A percentile compares a stretch with the other conserved stretches of the same genome.
Evolutionary conservation across 441 rosid species (phyloP).

Genomic region (Corymbia citriodora): DNA sequence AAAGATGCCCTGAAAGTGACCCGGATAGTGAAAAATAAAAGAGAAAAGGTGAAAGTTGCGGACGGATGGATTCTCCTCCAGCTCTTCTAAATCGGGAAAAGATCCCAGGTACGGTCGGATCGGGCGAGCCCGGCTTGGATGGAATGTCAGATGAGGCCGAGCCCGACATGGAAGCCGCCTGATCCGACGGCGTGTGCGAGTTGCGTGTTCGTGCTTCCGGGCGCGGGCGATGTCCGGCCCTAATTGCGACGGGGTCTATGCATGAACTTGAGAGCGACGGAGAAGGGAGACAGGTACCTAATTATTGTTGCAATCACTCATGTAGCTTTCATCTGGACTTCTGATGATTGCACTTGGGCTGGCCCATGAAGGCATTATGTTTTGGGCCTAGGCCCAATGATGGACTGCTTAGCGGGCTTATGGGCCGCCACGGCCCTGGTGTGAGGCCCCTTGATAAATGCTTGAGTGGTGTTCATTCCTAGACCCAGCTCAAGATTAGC

Average conservation of each 20-base stretch:
- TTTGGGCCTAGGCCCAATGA: not conserved
- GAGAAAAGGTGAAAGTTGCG: not conserved
- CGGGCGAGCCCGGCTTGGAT: not conserved
- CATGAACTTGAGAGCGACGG: not conserved
- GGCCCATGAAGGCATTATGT: not conserved
- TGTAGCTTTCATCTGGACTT: not conserved
- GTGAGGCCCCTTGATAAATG: not conserved
- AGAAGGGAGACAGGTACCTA: not conserved
- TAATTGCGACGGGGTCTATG: not conserved
- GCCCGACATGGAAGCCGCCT: not conserved
- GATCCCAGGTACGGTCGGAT: not conserved
- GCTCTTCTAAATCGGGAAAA: not conserved
- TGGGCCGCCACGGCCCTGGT: not conserved
- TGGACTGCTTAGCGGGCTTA: not conserved
- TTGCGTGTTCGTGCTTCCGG: not conserved
- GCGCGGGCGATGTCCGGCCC: not conserved
- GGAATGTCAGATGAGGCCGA: not conserved
- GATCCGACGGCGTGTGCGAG: not conserved
- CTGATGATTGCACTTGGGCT: not conserved
- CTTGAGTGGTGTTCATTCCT: not conserved
- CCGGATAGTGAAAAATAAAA: not conserved
- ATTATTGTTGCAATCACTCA: not conserved
- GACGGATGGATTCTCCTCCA: not conserved
- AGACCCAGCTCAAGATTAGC: not conserved
- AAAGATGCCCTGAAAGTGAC: not conserved